These are phyloP conservation scores for Suillus subluteus DNA, from an alignment of 768 basidiomycete genomes.

Conservation along the genomic window DNA sequence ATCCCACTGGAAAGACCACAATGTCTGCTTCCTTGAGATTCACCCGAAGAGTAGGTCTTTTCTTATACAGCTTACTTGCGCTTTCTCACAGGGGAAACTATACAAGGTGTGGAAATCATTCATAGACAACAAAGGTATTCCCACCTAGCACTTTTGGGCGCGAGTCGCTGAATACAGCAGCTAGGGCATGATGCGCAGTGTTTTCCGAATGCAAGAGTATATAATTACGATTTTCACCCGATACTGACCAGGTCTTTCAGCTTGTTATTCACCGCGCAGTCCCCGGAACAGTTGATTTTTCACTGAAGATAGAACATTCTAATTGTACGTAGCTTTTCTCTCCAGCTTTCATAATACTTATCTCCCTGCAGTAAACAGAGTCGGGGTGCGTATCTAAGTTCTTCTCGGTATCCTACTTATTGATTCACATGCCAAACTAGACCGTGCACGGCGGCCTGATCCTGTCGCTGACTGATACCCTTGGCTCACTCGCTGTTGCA, in stretches of 20 bases:
- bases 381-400: constrained; percentile 57
- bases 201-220: constrained; percentile 67
- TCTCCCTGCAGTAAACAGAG: constrained; percentile 66
- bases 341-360: constrained; percentile 8
- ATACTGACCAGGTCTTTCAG: constrained; percentile 38
- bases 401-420: background rate
- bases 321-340: constrained; percentile 55
- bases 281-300: constrained; percentile 74
- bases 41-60: constrained; percentile 55
- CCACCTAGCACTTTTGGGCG: background rate
- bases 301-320: constrained; percentile 72
- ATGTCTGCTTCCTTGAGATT: constrained; percentile 78
- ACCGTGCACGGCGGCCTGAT: constrained; percentile 82
- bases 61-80: background rate
- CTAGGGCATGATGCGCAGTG: constrained; percentile 80
- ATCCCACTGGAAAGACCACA: background rate
- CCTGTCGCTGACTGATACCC: constrained; percentile 79
- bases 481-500: constrained; percentile 84
- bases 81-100: constrained; percentile 14
- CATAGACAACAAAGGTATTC: constrained; percentile 68
- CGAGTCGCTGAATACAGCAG: constrained; percentile 15
- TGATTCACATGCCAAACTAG: constrained; percentile 26
- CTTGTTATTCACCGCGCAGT: constrained; percentile 64
- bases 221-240: background rate
- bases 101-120: constrained; percentile 83